Evolutionary conservation across 805 yeast genomes (phyloP).

Genomic region (Maudiozyma saulgeensis): DNA sequence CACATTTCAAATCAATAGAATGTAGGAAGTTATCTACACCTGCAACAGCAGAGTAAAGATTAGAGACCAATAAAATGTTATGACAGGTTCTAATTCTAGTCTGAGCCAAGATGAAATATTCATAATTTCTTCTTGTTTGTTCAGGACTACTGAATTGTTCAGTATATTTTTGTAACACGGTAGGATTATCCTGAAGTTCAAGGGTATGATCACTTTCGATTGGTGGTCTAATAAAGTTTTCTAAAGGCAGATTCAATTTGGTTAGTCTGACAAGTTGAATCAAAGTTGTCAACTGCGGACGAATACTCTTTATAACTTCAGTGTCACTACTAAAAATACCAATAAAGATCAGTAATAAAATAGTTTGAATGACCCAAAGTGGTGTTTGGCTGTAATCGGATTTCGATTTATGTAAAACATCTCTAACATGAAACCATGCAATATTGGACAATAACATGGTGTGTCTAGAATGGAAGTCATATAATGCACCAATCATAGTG

Average conservation of each 20-base stretch:
- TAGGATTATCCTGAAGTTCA: slow-evolving; percentile 37
- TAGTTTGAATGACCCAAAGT: slow-evolving; percentile 77
- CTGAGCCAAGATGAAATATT: slow-evolving; percentile 58
- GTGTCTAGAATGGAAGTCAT: slow-evolving; percentile 68
- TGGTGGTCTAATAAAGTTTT: slow-evolving; percentile 34
- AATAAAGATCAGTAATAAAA: slow-evolving; percentile 71
- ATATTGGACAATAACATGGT: slow-evolving; percentile 63
- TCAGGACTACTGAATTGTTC: slow-evolving; percentile 23
- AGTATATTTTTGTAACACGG: slow-evolving; percentile 34
- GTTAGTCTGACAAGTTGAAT: slow-evolving; percentile 71
- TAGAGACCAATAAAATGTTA: slow-evolving; percentile 49
- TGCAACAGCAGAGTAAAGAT: slow-evolving; percentile 41
- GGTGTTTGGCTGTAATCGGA: slow-evolving; percentile 52
- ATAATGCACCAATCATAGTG: slow-evolving; percentile 83
- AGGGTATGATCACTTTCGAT: slow-evolving; percentile 34
- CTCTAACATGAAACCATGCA: slow-evolving; percentile 58
- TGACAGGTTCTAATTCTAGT: slow-evolving; percentile 71
- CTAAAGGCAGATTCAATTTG: slow-evolving; percentile 52
- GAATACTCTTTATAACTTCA: slow-evolving; percentile 66
- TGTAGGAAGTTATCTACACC: slow-evolving; percentile 37
- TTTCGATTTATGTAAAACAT: slow-evolving; percentile 45
- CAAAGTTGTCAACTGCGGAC: slow-evolving; percentile 71
- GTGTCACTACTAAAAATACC: slow-evolving; percentile 66
- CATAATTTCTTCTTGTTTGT: slow-evolving; percentile 29
- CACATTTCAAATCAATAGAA: slow-evolving; percentile 47